Evolutionary conservation across 306 rosid genomes (phyloP).

Genomic region (Cicer yamashitae): DNA sequence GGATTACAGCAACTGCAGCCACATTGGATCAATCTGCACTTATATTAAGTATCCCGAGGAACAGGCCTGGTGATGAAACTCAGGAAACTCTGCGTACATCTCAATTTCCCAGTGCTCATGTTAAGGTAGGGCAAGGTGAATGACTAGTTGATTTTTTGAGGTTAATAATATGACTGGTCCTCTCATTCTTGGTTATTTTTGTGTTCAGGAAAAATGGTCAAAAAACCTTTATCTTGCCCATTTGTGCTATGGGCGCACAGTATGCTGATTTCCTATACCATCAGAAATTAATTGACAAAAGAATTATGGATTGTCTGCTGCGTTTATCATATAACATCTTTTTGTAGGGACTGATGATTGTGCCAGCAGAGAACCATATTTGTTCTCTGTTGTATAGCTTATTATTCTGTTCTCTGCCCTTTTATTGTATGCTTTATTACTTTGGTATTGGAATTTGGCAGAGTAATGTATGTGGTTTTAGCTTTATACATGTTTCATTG

Average conservation of each 20-base stretch:
- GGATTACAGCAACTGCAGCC: constrained; percentile 94
- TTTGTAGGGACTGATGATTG: constrained; percentile 27
- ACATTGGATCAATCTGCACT: constrained; percentile 97
- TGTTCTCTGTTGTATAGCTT: constrained; percentile 36
- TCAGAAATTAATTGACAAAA: constrained; percentile 39
- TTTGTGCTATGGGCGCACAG: constrained; percentile 92
- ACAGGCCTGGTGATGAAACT: constrained; percentile 87
- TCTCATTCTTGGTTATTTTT: constrained; percentile 25
- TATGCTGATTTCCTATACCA: constrained; percentile 56
- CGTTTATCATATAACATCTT: constrained; percentile 27
- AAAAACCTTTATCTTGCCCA: constrained; percentile 86
- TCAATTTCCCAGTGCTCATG: constrained; percentile 95
- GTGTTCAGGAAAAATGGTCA: constrained; percentile 89
- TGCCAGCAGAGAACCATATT: constrained; percentile 35
- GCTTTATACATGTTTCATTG: constrained; percentile 2
- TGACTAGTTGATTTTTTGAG: not conserved
- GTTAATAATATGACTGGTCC: constrained; percentile 20
- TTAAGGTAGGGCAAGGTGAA: constrained; percentile 64
- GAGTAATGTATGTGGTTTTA: constrained; percentile 35
- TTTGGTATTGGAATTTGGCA: constrained; percentile 40
- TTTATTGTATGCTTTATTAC: not conserved
- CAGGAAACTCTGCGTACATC: constrained; percentile 96
- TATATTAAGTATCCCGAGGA: constrained; percentile 86
- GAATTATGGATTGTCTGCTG: constrained; percentile 31
- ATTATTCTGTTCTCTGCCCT: constrained; percentile 34